A percentile compares a stretch with the other conserved stretches of the same genome.
These are phyloP conservation scores for Neophaeococcomyces aloes DNA, from an alignment of 2,329 filamentous ascomycete genomes.

Conservation along the genomic window DNA sequence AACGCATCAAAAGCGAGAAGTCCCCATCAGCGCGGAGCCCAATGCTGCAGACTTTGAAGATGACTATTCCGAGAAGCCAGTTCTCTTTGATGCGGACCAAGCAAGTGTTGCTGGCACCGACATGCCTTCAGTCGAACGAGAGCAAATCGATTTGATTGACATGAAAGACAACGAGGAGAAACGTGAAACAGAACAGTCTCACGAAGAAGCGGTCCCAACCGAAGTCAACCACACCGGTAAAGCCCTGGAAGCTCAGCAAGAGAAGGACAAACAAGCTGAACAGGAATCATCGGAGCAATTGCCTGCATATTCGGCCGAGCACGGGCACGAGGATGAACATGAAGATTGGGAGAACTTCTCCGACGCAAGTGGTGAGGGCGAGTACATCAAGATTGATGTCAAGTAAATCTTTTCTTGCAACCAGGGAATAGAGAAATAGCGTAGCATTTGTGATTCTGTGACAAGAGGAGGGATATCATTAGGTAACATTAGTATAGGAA, in stretches of 20 bases:
- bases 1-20: slow-evolving; percentile 43
- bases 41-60: slow-evolving; percentile 6
- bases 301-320: slow-evolving; percentile 15
- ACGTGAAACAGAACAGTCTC: not conserved
- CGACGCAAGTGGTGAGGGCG: slow-evolving; percentile 25
- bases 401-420: slow-evolving; percentile 27
- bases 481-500: too few relatives aligned
- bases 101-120: slow-evolving; percentile 4
- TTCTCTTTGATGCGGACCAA: slow-evolving; percentile 34
- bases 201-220: slow-evolving; percentile 1
- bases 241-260: slow-evolving; percentile 9
- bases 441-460: too few relatives aligned
- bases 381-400: slow-evolving; percentile 51
- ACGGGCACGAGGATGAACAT: slow-evolving; percentile 21
- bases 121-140: not conserved
- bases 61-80: slow-evolving; percentile 34
- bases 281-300: not conserved
- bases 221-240: slow-evolving; percentile 6
- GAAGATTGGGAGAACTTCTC: slow-evolving; percentile 17
- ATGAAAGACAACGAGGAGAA: slow-evolving; percentile 12
- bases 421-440: too few relatives aligned
- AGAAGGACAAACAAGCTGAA: slow-evolving; percentile 18
- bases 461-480: too few relatives aligned
- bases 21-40: slow-evolving; percentile 13
- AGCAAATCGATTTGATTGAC: slow-evolving; percentile 5